Evolutionary conservation across 2,329 filamentous ascomycete species (phyloP).

Genomic region (Metarhizium brunneum): DNA sequence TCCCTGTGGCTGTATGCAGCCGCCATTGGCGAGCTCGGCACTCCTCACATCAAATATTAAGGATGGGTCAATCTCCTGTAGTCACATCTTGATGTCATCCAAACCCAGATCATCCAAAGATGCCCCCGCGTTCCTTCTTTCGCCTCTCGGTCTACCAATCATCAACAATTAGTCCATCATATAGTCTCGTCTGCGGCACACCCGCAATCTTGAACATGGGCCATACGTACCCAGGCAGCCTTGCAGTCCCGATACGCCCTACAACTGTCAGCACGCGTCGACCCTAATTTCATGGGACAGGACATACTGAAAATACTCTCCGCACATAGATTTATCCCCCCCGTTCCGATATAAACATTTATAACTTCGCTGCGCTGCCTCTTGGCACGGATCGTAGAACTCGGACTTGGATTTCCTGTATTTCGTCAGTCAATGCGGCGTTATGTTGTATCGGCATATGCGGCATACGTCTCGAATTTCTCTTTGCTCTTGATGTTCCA

Average conservation of each 20-base stretch:
- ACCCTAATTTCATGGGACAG: not conserved
- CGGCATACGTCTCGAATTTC: constrained; percentile 54
- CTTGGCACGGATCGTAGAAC: constrained; percentile 92
- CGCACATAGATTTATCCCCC: constrained; percentile 81
- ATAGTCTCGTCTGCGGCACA: not conserved
- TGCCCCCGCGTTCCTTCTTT: constrained; percentile 11
- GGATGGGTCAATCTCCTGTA: not conserved
- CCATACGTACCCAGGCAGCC: constrained; percentile 69
- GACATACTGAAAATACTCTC: constrained; percentile 88
- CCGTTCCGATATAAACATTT: constrained; percentile 82
- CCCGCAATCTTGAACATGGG: not conserved
- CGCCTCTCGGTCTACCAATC: constrained; percentile 10
- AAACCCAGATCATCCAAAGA: constrained; percentile 4
- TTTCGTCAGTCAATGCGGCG: not conserved
- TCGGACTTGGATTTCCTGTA: constrained; percentile 77
- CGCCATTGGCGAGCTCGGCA: no score
- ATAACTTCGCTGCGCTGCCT: constrained; percentile 76
- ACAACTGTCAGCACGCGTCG: constrained; percentile 10
- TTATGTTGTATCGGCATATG: not conserved
- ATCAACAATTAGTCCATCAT: constrained; percentile 1
- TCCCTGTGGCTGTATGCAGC: no score
- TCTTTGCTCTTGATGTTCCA: constrained; percentile 51
- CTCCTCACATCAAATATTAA: constrained; percentile 1
- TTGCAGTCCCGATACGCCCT: constrained; percentile 94
- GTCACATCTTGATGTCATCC: not conserved